phyloP scores from a whole-genome alignment of 306 rosid genomes.

The Rubus idaeus region DNA sequence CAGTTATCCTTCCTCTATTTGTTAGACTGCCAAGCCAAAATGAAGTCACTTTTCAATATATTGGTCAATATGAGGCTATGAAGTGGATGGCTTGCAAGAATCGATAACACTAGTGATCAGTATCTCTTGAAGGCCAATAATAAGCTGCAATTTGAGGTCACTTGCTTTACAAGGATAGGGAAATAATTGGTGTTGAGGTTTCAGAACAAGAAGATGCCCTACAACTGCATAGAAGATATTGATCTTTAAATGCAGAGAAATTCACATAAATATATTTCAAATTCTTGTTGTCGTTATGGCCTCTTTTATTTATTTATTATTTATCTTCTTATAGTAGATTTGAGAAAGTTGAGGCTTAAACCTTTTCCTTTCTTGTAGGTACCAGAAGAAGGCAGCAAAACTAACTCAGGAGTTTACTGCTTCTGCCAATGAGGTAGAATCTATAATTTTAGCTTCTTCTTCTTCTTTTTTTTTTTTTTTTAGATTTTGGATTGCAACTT shows the following conservation, averaged over 20 bases:
- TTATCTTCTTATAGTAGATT: neutral
- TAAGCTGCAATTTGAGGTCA: neutral
- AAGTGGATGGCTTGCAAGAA: neutral
- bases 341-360: neutral
- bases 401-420: slow-evolving; percentile 85
- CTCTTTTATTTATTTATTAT: slow-evolving; percentile 14
- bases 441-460: slow-evolving; percentile 21
- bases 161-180: neutral
- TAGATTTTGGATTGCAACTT: slow-evolving; percentile 17
- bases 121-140: neutral
- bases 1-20: slow-evolving; percentile 19
- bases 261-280: neutral
- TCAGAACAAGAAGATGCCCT: neutral
- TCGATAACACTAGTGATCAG: neutral
- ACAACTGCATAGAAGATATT: slow-evolving; percentile 9
- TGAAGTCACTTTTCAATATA: neutral
- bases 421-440: slow-evolving; percentile 83
- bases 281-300: neutral
- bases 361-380: slow-evolving; percentile 45
- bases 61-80: neutral
- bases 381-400: slow-evolving; percentile 91
- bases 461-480: slow-evolving; percentile 19
- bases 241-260: slow-evolving; percentile 15
- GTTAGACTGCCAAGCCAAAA: neutral
- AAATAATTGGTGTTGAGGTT: slow-evolving; percentile 1